These are phyloP conservation scores for Linum lewisii DNA, from an alignment of 345 rosid genomes.

Conservation along the genomic window DNA sequence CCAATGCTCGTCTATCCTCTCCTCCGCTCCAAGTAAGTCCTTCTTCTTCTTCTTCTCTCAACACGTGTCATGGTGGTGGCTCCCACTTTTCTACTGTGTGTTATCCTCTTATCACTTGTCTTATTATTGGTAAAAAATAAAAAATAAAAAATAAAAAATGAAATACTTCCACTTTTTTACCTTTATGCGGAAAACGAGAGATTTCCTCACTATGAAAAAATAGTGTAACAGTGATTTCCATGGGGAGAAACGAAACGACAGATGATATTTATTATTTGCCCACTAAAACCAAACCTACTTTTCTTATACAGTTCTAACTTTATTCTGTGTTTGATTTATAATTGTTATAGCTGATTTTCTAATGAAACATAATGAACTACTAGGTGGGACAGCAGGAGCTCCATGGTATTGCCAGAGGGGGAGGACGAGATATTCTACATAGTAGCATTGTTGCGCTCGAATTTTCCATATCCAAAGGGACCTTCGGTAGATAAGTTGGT, in stretches of 20 bases:
- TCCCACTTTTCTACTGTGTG: neutral
- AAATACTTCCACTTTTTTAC: too few relatives aligned
- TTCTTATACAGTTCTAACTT: conserved; percentile 1
- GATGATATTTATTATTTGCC: neutral
- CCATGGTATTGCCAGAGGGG: conserved; percentile 44
- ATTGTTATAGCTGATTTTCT: too few relatives aligned
- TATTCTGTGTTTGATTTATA: neutral
- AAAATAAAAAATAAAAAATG: too few relatives aligned
- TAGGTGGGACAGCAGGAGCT: conserved; percentile 75
- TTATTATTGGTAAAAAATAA: too few relatives aligned
- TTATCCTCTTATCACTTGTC: too few relatives aligned
- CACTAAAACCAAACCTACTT: neutral
- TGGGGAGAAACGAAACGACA: neutral
- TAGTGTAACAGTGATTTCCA: too few relatives aligned
- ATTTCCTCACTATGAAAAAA: too few relatives aligned
- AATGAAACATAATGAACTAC: neutral
- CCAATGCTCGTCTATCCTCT: conserved; percentile 89
- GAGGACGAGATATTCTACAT: conserved; percentile 73
- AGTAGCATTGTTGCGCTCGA: conserved; percentile 73
- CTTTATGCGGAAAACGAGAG: too few relatives aligned
- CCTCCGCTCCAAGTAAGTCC: conserved; percentile 64
- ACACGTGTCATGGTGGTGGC: too few relatives aligned
- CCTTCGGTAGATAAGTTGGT: conserved; percentile 41
- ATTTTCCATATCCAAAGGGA: conserved; percentile 26
- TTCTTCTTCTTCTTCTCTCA: neutral